These are phyloP conservation scores for Picocystis sp. DNA, from an alignment of 163 green algal genomes.

Conservation along the genomic window DNA sequence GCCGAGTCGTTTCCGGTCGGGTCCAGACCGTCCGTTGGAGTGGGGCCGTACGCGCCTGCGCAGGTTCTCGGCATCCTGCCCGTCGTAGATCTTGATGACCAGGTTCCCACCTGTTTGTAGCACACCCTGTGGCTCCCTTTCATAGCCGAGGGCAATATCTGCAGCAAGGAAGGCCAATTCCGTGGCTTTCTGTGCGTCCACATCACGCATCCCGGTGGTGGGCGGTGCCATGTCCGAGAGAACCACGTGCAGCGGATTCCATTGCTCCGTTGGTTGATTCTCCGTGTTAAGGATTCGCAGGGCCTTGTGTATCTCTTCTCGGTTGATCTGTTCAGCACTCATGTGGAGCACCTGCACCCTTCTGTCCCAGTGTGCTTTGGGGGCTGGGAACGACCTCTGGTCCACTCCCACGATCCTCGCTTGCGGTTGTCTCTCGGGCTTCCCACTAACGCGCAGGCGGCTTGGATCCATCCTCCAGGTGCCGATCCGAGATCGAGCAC, in stretches of 20 bases:
- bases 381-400: background rate
- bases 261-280: background rate
- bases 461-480: slow-evolving; percentile 62
- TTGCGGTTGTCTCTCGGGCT: slow-evolving; percentile 3
- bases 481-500: slow-evolving; percentile 74
- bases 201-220: slow-evolving; percentile 26
- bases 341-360: slow-evolving; percentile 40
- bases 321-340: slow-evolving; percentile 35
- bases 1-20: too few species aligned
- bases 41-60: too few species aligned
- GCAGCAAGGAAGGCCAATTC: slow-evolving; percentile 49
- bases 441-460: slow-evolving; percentile 23
- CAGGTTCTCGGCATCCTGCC: too few species aligned
- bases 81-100: slow-evolving; percentile 69
- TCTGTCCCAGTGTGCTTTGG: slow-evolving; percentile 28
- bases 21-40: too few species aligned
- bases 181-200: slow-evolving; percentile 50
- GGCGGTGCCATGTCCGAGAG: slow-evolving; percentile 60
- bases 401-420: slow-evolving; percentile 1
- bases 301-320: slow-evolving; percentile 25
- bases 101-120: slow-evolving; percentile 43
- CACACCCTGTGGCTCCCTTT: slow-evolving; percentile 28
- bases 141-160: slow-evolving; percentile 38
- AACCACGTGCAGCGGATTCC: slow-evolving; percentile 34
- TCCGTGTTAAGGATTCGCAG: slow-evolving; percentile 15